These are phyloP conservation scores for Tieghemostelium lacteum DNA, from an alignment of 78 protist species.

Conservation along the genomic window DNA sequence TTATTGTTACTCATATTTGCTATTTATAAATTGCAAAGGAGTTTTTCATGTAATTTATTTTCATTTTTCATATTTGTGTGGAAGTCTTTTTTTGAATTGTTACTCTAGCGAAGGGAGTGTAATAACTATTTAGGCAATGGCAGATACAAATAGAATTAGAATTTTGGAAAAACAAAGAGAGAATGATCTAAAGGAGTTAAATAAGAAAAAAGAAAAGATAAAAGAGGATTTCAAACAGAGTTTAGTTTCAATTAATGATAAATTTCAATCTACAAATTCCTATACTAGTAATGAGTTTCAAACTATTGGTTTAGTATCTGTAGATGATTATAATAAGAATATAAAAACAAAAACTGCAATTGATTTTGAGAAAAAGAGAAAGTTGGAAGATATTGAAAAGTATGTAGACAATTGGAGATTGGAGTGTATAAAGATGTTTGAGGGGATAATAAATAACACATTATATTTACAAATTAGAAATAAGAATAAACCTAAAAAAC, in stretches of 20 bases:
- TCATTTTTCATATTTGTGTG: no score
- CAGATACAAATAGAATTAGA: slow-evolving; percentile 49
- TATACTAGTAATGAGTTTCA: neutral
- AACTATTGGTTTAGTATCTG: slow-evolving; percentile 70
- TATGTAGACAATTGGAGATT: neutral
- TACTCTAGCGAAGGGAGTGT: no score
- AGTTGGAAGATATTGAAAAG: neutral
- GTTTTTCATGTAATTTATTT: no score
- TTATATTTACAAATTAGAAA: neutral
- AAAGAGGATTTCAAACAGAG: slow-evolving; percentile 16
- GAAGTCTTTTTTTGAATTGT: no score
- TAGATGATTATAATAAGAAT: slow-evolving; percentile 40
- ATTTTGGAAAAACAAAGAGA: slow-evolving; percentile 68
- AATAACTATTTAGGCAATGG: no score
- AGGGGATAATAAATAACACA: no score
- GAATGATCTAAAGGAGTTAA: slow-evolving; percentile 32
- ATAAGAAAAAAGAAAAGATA: slow-evolving; percentile 49
- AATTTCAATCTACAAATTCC: slow-evolving; percentile 34
- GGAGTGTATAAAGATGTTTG: no score
- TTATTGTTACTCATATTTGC: no score
- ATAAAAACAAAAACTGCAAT: slow-evolving; percentile 16
- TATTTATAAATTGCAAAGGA: no score
- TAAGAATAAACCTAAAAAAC: neutral
- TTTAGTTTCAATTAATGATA: slow-evolving; percentile 38
- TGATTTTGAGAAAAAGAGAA: slow-evolving; percentile 27